Evolutionary conservation across 768 basidiomycete species (phyloP).

Genomic region (Boletus patriciae): DNA sequence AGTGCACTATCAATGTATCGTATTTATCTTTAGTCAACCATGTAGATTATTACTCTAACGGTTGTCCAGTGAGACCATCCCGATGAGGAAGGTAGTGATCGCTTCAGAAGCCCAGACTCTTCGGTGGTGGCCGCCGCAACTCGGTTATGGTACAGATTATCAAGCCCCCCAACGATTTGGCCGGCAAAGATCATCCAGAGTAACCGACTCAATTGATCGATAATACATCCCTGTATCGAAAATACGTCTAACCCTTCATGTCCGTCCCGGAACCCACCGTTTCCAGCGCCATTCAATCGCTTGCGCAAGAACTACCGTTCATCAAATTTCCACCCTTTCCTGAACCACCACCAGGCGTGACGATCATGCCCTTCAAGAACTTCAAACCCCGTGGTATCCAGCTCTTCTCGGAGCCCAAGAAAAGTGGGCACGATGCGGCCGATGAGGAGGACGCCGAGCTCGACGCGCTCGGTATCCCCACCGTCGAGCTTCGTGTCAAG

Average conservation of each 20-base stretch:
- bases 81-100: constrained; percentile 16
- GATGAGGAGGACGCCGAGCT: constrained; percentile 52
- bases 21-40: neutral
- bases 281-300: constrained; percentile 10
- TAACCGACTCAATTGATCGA: constrained; percentile 20
- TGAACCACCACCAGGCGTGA: constrained; percentile 41
- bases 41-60: neutral
- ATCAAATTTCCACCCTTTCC: constrained; percentile 52
- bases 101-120: neutral
- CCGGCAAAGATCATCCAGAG: neutral
- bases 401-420: constrained; percentile 43
- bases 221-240: constrained; percentile 9
- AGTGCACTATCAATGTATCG: constrained; percentile 6
- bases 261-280: constrained; percentile 15
- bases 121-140: neutral
- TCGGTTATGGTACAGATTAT: constrained; percentile 10
- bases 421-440: constrained; percentile 29
- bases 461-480: constrained; percentile 68
- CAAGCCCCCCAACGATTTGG: constrained; percentile 6
- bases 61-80: neutral
- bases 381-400: constrained; percentile 62
- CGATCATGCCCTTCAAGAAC: constrained; percentile 53
- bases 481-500: constrained; percentile 51
- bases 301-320: constrained; percentile 18
- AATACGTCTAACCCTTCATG: constrained; percentile 22